Percentiles rank a stretch among this genome's conserved stretches.
Evolutionary conservation across 495 filamentous ascomycete genomes (phyloP).

Genomic region (Trypethelium eluteriae): DNA sequence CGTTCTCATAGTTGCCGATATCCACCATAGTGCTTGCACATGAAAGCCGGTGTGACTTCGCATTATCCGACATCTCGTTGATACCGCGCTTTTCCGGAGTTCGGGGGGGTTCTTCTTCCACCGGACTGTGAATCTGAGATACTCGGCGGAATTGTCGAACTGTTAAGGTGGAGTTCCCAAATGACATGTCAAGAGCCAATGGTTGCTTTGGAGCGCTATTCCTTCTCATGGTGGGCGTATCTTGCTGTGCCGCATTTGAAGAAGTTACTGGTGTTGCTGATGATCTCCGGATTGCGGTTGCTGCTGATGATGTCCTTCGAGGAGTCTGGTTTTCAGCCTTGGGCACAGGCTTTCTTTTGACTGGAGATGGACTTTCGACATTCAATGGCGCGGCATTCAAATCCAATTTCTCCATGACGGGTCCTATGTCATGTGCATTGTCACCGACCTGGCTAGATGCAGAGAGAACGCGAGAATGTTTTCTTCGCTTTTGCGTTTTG

Average conservation of each 20-base stretch:
- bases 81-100: background rate
- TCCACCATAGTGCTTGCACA: background rate
- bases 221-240: slow-evolving; percentile 15
- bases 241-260: slow-evolving; percentile 36
- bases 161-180: slow-evolving; percentile 84
- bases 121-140: slow-evolving; percentile 36
- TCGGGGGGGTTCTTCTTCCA: slow-evolving; percentile 4
- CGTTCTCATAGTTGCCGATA: background rate
- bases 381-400: slow-evolving; percentile 39
- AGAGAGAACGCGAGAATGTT: slow-evolving; percentile 34
- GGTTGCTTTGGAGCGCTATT: slow-evolving; percentile 55
- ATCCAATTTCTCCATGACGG: slow-evolving; percentile 48
- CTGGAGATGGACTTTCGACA: background rate
- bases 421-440: background rate
- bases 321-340: slow-evolving; percentile 37
- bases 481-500: slow-evolving; percentile 44
- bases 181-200: slow-evolving; percentile 73
- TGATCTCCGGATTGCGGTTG: slow-evolving; percentile 26
- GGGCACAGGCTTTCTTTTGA: slow-evolving; percentile 3
- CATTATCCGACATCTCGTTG: background rate
- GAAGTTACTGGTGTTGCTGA: slow-evolving; percentile 35
- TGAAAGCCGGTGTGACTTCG: background rate
- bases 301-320: slow-evolving; percentile 34
- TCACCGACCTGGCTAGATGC: background rate
- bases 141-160: slow-evolving; percentile 84